Evolutionary conservation across 768 basidiomycete genomes (phyloP), one percentile per base, ranked within the genome.

Genomic region (Leccinum incarnatum): DNA sequence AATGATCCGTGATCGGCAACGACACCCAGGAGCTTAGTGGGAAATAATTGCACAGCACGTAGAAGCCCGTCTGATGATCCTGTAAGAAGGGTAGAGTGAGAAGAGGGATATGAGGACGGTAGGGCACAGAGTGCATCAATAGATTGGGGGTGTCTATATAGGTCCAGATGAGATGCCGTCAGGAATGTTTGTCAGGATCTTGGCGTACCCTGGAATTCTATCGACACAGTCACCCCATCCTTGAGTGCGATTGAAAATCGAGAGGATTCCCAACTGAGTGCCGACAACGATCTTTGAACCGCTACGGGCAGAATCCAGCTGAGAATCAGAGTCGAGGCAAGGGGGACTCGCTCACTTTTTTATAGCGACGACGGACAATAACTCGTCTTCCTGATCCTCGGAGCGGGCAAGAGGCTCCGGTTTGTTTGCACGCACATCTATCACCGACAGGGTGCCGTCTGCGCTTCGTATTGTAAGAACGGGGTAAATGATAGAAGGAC

Each of bases 221-320:
- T 96, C 93, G 14, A 95, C 92, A 65, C 93, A 95, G 71, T 97
- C 95, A 5, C 84, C 88, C 87, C 92, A 96, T 8, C 94, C 95
- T 63, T 84, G 89, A 45, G 77, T 86, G 25, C 89, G 83, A 72
- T 95, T 94, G 77, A 95, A 97, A 56, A 97, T 83, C 6, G 91
- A 93, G 17, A 98, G 76, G 17, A 95, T 88, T 54, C 95, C 95
- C 37, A 92, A 73, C 62, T 95, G 93, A 0, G 93, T 95, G 12
- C 95, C 95, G 5, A 96, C 91, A 1, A 93, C 84, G 17, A 87
- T 76, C 74, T 97, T 98, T 25, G 86, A 76, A n/a, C 78, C 85
- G 23, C 92, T 90, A 58, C 19, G 49, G 50, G 29, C 40, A 11
- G 49, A 53, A 42, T 32, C 15, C 46, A 40, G 55, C 40, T 30